phyloP scores from a whole-genome alignment of 805 yeast genomes.

The Brettanomyces sp. region DNA sequence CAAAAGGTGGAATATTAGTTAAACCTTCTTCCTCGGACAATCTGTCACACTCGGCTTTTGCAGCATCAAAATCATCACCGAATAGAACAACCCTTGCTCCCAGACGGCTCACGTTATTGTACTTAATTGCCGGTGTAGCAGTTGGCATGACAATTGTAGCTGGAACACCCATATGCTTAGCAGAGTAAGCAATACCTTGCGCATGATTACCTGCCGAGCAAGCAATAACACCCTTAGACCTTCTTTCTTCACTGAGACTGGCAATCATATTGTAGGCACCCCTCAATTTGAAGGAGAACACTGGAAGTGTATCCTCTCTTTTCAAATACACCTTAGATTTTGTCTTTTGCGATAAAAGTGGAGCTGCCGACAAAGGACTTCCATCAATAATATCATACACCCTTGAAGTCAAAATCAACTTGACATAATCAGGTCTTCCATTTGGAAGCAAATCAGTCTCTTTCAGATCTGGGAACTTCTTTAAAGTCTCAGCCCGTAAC shows the following conservation, averaged over 20 bases:
- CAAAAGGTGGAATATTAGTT: conserved; percentile 95
- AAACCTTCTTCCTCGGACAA: conserved; percentile 60
- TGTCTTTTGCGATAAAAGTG: conserved; percentile 62
- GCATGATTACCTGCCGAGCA: conserved; percentile 99
- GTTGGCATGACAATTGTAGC: conserved; percentile 98
- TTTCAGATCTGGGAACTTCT: conserved; percentile 36
- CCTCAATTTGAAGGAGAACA: conserved; percentile 89
- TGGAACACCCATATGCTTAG: conserved; percentile 74
- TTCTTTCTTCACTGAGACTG: conserved; percentile 57
- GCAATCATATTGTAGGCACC: conserved; percentile 99
- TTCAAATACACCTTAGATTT: conserved; percentile 72
- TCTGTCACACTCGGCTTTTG: conserved; percentile 81
- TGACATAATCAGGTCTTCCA: conserved; percentile 87
- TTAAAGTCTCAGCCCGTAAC: not conserved
- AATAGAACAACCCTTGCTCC: conserved; percentile 90
- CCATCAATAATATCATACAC: conserved; percentile 94
- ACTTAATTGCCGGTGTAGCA: conserved; percentile 93
- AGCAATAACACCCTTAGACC: conserved; percentile 84
- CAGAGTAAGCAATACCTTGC: conserved; percentile 95
- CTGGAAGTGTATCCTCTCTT: conserved; percentile 91
- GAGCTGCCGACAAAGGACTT: conserved; percentile 74
- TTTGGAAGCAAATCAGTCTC: conserved; percentile 44
- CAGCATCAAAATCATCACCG: conserved; percentile 94
- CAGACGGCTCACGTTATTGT: conserved; percentile 78
- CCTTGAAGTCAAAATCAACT: conserved; percentile 80